phyloP scores from a whole-genome alignment of 163 green algal genomes.

The Trebouxia gelatinosa region DNA sequence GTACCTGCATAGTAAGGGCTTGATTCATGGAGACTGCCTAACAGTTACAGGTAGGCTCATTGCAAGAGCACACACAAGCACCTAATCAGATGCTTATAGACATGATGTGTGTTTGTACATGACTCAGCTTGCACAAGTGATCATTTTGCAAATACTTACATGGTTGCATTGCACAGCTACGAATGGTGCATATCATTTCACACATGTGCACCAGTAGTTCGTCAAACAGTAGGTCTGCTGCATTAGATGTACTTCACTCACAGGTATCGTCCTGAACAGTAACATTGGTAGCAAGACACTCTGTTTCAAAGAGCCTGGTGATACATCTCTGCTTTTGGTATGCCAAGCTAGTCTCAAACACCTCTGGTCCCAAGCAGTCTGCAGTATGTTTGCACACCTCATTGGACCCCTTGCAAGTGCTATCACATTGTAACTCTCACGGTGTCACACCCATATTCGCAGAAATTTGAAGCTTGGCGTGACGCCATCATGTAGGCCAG shows the following conservation, averaged over 20 bases:
- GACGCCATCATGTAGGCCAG: background rate
- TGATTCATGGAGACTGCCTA: constrained; percentile 89
- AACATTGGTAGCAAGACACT: no score
- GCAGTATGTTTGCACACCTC: background rate
- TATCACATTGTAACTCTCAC: background rate
- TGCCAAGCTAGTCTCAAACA: background rate
- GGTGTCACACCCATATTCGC: background rate
- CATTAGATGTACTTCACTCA: no score
- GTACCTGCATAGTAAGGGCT: constrained; percentile 86
- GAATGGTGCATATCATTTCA: background rate
- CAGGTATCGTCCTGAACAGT: no score
- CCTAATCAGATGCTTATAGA: background rate
- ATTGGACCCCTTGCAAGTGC: background rate
- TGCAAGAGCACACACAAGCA: background rate
- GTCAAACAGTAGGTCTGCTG: no score
- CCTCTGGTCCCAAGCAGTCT: no score
- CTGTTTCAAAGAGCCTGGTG: no score
- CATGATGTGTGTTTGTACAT: background rate
- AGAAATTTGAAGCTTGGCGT: background rate
- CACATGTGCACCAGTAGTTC: background rate
- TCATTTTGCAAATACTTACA: no score
- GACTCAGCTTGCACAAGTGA: background rate
- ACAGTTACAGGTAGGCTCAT: constrained; percentile 72
- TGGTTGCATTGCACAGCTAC: background rate
- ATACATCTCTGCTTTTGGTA: no score